Percentiles rank a stretch among this genome's conserved stretches.
Evolutionary conservation across 1,284 basidiomycete genomes (phyloP).

Genomic region (Papiliotrema nemorosa): DNA sequence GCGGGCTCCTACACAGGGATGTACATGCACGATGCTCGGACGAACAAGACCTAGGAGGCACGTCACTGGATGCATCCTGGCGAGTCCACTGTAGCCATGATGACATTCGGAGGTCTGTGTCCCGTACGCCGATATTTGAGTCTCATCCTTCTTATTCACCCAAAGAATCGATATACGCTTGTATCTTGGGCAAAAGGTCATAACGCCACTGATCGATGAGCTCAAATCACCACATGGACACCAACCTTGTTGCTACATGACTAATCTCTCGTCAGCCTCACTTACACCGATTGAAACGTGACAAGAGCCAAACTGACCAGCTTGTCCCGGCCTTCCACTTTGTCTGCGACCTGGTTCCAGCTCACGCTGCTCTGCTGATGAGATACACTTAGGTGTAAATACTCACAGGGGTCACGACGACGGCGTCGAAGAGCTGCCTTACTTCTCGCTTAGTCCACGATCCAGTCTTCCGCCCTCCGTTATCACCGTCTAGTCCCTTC

Average conservation of each 20-base stretch:
- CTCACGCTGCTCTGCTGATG: conserved; percentile 3
- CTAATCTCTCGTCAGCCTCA: conserved; percentile 4
- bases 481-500: neutral
- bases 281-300: neutral
- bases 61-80: too few relatives aligned
- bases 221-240: neutral
- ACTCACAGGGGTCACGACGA: conserved; percentile 16
- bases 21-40: too few relatives aligned
- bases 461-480: conserved; percentile 9
- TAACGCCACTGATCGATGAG: conserved; percentile 7
- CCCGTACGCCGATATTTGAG: too few relatives aligned
- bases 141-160: conserved; percentile 7
- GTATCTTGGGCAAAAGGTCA: conserved; percentile 12
- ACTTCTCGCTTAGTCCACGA: conserved; percentile 17
- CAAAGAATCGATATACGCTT: conserved; percentile 14
- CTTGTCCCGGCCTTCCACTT: conserved; percentile 13
- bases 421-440: conserved; percentile 16
- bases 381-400: neutral
- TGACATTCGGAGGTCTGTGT: neutral
- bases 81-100: too few relatives aligned
- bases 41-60: too few relatives aligned
- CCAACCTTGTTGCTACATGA: conserved; percentile 18
- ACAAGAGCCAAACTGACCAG: conserved; percentile 11
- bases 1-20: too few relatives aligned
- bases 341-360: conserved; percentile 4